Base-by-base conservation (phyloP, 2,329 filamentous ascomycete species). In the Lecanicillium sp. region DNA sequence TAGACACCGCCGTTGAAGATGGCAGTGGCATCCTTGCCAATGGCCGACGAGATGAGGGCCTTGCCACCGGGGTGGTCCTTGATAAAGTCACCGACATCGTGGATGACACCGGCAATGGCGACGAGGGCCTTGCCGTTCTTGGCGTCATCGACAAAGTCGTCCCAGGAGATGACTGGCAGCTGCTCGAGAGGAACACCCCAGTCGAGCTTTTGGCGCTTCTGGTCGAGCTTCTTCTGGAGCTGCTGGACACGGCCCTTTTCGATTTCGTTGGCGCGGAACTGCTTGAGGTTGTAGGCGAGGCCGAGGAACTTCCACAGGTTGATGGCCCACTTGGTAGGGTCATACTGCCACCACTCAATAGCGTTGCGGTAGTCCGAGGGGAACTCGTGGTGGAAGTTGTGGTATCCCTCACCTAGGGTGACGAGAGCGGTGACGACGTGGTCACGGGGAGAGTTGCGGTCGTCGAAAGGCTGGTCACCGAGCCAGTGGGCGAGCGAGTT, bases 351-450 rank as follows among this genome's bases (percentile, higher is more conserved):
- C 85, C 86, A 94, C 64, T 87, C 73, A 51, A 92, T 90, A 45
- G 85, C 86, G 59, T 94, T 94, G 59, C 86, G 85, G 77, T 92
- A 94, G 63, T 94, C 86, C 9, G 85, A 90, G 39, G 87, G 87
- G 67, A 94, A 94, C 63, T 94, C 86, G 73, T 94, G 86, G 67
- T 94, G 86, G 75, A 94, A 94, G 74, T 94, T 94, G 75, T 94
- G 86, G 69, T 94, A 94, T 20, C 86, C 86, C 65, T 89, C 86
- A 35, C 86, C 86, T 16, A 94, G 80, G 31, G 86, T 94, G 51
- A 87, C 80, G 14, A 94, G 67, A 32, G 86, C 86, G 29, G 86
- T 94, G 63, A 94, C 78, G 57, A 90, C 75, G 64, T 94, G 85
- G 55, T 94, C 86, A 59, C 87, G 82, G 47, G 86, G 87, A 44